Percentiles rank a stretch among this genome's conserved stretches.
Evolutionary conservation across 345 rosid genomes (phyloP).

Genomic region (Chamaenerion angustifolium): DNA sequence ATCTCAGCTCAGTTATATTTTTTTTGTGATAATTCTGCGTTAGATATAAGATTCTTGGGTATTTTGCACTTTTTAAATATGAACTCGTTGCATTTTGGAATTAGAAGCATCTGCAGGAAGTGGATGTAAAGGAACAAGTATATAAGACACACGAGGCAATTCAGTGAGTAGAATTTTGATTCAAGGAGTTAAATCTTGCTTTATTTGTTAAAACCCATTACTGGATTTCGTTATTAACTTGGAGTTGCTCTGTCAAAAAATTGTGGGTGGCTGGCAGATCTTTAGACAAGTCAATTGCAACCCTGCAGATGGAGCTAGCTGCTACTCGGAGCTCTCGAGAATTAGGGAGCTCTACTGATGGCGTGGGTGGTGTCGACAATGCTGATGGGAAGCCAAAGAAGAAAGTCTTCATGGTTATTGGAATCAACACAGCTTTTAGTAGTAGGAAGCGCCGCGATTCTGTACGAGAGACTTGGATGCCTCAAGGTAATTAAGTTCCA

Average conservation of each 20-base stretch:
- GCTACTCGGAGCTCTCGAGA: constrained; percentile 45
- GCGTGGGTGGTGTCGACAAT: constrained; percentile 18
- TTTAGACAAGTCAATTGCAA: constrained; percentile 60
- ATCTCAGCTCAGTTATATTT: constrained; percentile 3
- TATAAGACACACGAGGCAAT: constrained; percentile 65
- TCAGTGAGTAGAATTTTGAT: constrained; percentile 38
- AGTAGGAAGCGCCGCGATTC: constrained; percentile 97
- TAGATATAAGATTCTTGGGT: neutral
- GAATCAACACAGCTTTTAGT: constrained; percentile 91
- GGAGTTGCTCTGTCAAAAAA: constrained; percentile 6
- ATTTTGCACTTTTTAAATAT: too few relatives aligned
- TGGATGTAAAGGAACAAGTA: constrained; percentile 53
- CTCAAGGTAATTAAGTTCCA: constrained; percentile 53
- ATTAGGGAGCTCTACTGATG: constrained; percentile 18
- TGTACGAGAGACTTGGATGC: constrained; percentile 97
- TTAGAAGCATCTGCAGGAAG: constrained; percentile 26
- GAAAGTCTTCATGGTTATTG: constrained; percentile 84
- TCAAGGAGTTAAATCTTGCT: neutral
- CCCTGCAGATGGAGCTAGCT: constrained; percentile 59
- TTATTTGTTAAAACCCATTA: neutral
- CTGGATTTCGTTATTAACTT: neutral
- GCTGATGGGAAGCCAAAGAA: constrained; percentile 18
- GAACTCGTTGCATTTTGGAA: neutral
- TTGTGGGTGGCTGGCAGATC: constrained; percentile 40
- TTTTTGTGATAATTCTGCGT: neutral